Percentiles rank a stretch among this genome's conserved stretches.
Conservation (phyloP, 2,329 filamentous ascomycete genomes). For the Sphaceloma murrayae region DNA sequence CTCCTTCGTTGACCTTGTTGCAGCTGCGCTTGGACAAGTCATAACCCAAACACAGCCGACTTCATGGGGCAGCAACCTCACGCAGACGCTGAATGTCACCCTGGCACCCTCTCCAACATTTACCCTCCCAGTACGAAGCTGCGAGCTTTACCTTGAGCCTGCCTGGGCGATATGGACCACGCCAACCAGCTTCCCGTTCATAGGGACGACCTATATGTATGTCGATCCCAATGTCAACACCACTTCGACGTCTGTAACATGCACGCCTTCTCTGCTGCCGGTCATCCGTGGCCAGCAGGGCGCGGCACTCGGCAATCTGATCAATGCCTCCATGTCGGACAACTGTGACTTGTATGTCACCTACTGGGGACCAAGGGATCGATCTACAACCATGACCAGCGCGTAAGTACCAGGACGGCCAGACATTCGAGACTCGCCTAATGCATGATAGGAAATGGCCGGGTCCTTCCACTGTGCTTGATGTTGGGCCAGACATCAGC, state of each 20-base stretch:
- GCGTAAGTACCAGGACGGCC: background rate
- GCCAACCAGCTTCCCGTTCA: background rate
- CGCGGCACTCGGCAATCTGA: conserved; percentile 1
- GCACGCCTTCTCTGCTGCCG: conserved; percentile 7
- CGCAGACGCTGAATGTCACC: too few species aligned
- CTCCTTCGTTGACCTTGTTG: too few species aligned
- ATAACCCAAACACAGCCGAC: too few species aligned
- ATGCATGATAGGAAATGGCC: conserved; percentile 1
- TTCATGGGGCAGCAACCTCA: too few species aligned
- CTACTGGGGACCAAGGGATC: background rate
- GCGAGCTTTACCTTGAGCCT: too few species aligned
- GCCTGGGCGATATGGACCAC: too few species aligned
- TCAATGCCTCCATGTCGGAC: background rate
- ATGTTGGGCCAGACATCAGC: conserved; percentile 6
- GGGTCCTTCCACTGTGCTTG: background rate
- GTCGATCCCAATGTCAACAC: conserved; percentile 2
- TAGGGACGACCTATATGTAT: conserved; percentile 2
- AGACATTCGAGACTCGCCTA: background rate
- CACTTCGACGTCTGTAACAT: conserved; percentile 5
- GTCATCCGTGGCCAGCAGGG: too few species aligned
- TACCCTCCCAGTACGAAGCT: too few species aligned
- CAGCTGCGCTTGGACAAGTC: too few species aligned
- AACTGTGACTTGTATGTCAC: background rate
- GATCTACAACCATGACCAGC: background rate
- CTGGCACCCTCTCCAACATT: too few species aligned